These are phyloP conservation scores for Aulographum hederae DNA, from an alignment of 2,329 filamentous ascomycete genomes.

Conservation along the genomic window DNA sequence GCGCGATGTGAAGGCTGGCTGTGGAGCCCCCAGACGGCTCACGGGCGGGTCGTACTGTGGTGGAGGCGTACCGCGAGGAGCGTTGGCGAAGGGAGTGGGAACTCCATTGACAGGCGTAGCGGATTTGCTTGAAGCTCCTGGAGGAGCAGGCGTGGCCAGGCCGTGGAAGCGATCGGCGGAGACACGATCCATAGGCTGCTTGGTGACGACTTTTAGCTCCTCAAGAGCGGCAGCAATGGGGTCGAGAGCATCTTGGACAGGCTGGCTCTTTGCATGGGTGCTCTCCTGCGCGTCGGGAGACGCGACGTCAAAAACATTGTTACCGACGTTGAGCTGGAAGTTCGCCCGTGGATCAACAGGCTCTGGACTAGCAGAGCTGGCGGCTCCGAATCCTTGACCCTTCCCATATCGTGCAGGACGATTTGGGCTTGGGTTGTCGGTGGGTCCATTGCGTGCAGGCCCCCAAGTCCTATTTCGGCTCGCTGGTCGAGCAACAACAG, in stretches of 20 bases:
- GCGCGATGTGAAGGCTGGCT: slow-evolving; percentile 78
- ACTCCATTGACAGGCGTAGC: slow-evolving; percentile 18
- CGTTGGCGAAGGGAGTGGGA: slow-evolving; percentile 30
- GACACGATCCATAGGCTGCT: slow-evolving; percentile 64
- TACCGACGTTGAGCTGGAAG: slow-evolving; percentile 82
- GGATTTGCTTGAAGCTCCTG: slow-evolving; percentile 19
- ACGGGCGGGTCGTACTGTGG: slow-evolving; percentile 67
- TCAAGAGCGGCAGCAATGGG: slow-evolving; percentile 86
- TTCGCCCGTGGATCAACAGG: slow-evolving; percentile 84
- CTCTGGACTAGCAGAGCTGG: slow-evolving; percentile 36
- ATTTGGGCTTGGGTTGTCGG: slow-evolving; percentile 13
- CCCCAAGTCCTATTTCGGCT: slow-evolving; percentile 46
- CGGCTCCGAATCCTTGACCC: slow-evolving; percentile 9
- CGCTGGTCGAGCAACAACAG: slow-evolving; percentile 21
- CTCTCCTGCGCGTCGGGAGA: slow-evolving; percentile 43
- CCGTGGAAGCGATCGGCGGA: slow-evolving; percentile 94
- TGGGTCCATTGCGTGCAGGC: slow-evolving; percentile 17
- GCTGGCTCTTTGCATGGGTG: slow-evolving; percentile 17
- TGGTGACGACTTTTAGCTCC: slow-evolving; percentile 74
- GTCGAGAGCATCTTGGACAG: slow-evolving; percentile 46
- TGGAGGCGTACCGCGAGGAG: slow-evolving; percentile 58
- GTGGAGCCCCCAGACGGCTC: slow-evolving; percentile 69
- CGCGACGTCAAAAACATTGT: slow-evolving; percentile 88
- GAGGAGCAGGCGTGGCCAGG: slow-evolving; percentile 58
- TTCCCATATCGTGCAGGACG: slow-evolving; percentile 7